phyloP scores from a whole-genome alignment of 148 eudicot species.

The Rhododendron kiyosumense region DNA sequence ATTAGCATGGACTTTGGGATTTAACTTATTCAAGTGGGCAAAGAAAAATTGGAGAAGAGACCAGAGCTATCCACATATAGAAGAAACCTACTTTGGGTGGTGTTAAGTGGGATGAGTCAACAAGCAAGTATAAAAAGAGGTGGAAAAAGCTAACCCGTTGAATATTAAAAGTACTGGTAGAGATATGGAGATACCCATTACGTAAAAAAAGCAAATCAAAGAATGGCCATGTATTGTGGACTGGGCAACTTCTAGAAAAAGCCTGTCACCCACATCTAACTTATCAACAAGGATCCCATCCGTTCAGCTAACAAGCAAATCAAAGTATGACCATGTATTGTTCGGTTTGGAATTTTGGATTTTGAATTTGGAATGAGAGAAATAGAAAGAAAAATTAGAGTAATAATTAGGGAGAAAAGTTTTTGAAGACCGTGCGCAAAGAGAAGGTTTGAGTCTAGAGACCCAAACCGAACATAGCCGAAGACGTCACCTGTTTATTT shows the following conservation, averaged over 20 bases:
- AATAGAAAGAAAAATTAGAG: too few relatives aligned
- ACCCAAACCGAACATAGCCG: too few relatives aligned
- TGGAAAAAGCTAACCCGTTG: not conserved
- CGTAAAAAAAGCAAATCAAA: not conserved
- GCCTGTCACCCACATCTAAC: not conserved
- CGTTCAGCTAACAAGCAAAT: not conserved
- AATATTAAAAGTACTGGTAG: not conserved
- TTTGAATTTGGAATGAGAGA: too few relatives aligned
- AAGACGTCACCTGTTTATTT: too few relatives aligned
- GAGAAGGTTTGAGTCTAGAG: too few relatives aligned
- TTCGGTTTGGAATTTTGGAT: too few relatives aligned
- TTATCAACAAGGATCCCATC: not conserved
- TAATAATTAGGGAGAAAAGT: too few relatives aligned
- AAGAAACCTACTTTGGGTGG: not conserved
- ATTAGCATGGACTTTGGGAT: not conserved
- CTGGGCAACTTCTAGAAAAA: not conserved
- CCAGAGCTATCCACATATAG: not conserved
- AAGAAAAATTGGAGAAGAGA: not conserved
- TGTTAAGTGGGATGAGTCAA: not conserved
- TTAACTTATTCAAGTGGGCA: not conserved
- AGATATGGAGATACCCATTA: not conserved
- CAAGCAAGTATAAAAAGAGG: not conserved
- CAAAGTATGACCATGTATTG: too few relatives aligned
- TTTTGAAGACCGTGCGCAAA: too few relatives aligned
- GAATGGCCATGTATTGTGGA: not conserved